Conservation (phyloP, 371 early-diverging fungal genomes). For the Mucor lusitanicus region DNA sequence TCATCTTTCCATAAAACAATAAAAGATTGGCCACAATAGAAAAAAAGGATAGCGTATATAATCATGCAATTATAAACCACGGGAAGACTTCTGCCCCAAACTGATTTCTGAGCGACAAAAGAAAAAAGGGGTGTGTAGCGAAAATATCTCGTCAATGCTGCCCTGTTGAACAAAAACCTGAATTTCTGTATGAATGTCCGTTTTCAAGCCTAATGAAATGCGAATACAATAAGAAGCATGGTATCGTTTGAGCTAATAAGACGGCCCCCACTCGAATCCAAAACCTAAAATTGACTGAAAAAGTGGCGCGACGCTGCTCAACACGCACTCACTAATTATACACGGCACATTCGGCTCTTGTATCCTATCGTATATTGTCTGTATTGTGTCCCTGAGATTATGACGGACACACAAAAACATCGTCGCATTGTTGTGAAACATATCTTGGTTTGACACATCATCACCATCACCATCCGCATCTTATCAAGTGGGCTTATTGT, state of each 20-base stretch:
- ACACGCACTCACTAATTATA: background rate
- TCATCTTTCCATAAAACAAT: background rate
- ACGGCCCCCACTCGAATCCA: background rate
- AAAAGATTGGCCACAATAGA: background rate
- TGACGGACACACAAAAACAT: background rate
- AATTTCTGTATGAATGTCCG: background rate
- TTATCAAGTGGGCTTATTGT: background rate
- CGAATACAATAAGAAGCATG: background rate
- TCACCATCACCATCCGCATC: background rate
- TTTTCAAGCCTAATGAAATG: background rate
- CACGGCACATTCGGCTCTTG: background rate
- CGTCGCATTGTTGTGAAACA: constrained; percentile 4
- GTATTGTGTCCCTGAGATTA: background rate
- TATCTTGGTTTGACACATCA: background rate
- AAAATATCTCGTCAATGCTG: background rate
- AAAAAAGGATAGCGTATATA: background rate
- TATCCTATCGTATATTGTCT: background rate
- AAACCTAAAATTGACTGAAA: background rate
- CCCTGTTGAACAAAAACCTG: background rate
- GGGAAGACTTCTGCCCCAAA: background rate
- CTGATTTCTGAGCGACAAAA: too few species aligned
- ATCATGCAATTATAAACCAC: background rate
- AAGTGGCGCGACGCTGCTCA: background rate
- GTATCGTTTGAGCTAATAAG: background rate
- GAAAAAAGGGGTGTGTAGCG: background rate